Conservation (phyloP, 1,139 yeast genomes). For the Sugiyamaella xylanicola region DNA sequence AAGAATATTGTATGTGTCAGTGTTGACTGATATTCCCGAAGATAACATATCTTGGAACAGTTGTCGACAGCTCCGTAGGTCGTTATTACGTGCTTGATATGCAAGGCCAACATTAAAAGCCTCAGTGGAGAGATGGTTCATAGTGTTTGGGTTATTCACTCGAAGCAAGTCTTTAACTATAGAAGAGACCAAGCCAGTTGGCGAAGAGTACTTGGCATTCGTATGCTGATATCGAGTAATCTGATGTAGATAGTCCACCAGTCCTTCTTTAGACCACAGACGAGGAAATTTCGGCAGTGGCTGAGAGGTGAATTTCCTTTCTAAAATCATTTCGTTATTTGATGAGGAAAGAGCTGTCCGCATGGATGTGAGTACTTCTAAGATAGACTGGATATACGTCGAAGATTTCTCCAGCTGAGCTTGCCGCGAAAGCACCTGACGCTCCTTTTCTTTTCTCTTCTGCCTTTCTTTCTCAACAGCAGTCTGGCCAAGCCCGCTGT, state of each 20-base stretch:
- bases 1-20: conserved; percentile 50
- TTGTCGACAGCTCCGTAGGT: conserved; percentile 49
- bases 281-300: conserved; percentile 24
- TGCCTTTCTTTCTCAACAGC: not conserved
- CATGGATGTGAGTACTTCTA: conserved; percentile 10
- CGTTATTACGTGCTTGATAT: conserved; percentile 44
- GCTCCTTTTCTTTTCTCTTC: conserved; percentile 1
- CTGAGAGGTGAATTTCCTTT: conserved; percentile 18
- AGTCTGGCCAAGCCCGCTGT: not conserved
- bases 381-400: conserved; percentile 5
- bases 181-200: conserved; percentile 24
- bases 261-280: conserved; percentile 23
- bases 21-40: conserved; percentile 44
- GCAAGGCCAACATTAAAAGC: conserved; percentile 51
- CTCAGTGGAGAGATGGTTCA: conserved; percentile 41
- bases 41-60: conserved; percentile 46
- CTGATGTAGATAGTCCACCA: conserved; percentile 21
- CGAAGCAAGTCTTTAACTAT: conserved; percentile 46
- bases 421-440: conserved; percentile 6
- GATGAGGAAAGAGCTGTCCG: conserved; percentile 2
- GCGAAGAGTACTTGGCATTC: conserved; percentile 17
- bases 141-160: conserved; percentile 45
- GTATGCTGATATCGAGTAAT: conserved; percentile 23
- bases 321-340: conserved; percentile 2
- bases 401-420: conserved; percentile 11